A percentile compares a stretch with the other conserved stretches of the same genome.
These are phyloP conservation scores for Metarhizium rileyi DNA, from an alignment of 2,329 filamentous ascomycete genomes.

Conservation along the genomic window DNA sequence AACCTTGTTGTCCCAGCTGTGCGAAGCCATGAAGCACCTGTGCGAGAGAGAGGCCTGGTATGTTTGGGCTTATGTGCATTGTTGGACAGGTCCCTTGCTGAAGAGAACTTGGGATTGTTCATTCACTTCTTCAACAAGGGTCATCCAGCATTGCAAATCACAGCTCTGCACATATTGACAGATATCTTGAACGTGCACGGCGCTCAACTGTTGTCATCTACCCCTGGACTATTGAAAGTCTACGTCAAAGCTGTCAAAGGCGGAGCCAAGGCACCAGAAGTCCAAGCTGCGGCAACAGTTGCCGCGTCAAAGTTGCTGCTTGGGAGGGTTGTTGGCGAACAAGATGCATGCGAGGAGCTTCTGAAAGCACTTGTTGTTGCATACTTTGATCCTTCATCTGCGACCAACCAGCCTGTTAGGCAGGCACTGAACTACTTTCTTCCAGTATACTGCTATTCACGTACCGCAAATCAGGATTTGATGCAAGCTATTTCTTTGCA, in stretches of 20 bases:
- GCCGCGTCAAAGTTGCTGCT: constrained; percentile 82
- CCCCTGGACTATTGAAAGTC: constrained; percentile 69
- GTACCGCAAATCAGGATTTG: constrained; percentile 69
- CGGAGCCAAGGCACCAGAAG: constrained; percentile 56
- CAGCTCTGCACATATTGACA: constrained; percentile 80
- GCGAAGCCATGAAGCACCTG: constrained; percentile 82
- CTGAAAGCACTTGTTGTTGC: constrained; percentile 74
- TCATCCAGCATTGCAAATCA: constrained; percentile 80
- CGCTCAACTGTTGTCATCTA: constrained; percentile 59
- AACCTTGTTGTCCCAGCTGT: constrained; percentile 94
- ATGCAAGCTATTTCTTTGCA: constrained; percentile 68
- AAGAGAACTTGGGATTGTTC: constrained; percentile 86
- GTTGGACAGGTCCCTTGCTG: constrained; percentile 81
- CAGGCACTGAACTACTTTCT: constrained; percentile 90
- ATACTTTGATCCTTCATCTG: constrained; percentile 82
- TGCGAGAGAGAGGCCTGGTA: constrained; percentile 80
- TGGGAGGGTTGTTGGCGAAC: constrained; percentile 65
- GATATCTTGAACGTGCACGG: constrained; percentile 90
- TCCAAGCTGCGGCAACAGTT: constrained; percentile 72
- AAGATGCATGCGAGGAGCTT: constrained; percentile 58
- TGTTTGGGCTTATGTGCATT: constrained; percentile 88
- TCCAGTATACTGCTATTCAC: constrained; percentile 85
- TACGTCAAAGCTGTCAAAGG: constrained; percentile 74
- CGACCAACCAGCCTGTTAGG: constrained; percentile 68
- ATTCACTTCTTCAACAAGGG: constrained; percentile 95